Conservation (phyloP, 495 filamentous ascomycete species). For the Neohortaea acidophila region DNA sequence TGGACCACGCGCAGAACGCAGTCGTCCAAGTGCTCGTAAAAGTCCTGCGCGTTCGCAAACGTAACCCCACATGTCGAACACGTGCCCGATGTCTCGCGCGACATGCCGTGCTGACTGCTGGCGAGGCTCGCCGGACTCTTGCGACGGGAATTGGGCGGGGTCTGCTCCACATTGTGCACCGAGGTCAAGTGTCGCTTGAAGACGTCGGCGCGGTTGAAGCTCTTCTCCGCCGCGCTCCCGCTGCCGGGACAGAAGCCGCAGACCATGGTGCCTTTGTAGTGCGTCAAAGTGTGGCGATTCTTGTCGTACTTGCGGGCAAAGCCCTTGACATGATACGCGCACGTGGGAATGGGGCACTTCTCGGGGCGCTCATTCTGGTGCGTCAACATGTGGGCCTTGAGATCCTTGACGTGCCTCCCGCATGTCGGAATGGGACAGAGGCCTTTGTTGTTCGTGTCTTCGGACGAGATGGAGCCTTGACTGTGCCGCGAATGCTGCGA, state of each 20-base stretch:
- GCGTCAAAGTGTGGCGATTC: conserved; percentile 93
- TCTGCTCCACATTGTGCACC: conserved; percentile 90
- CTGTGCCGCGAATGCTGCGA: conserved; percentile 42
- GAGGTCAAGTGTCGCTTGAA: conserved; percentile 95
- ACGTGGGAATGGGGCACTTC: conserved; percentile 88
- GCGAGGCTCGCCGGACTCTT: conserved; percentile 44
- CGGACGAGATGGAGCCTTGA: conserved; percentile 40
- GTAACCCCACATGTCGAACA: conserved; percentile 88
- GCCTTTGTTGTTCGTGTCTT: conserved; percentile 48
- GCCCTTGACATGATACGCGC: conserved; percentile 89
- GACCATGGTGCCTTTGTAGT: conserved; percentile 99
- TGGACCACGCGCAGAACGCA: conserved; percentile 96
- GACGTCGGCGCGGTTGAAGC: conserved; percentile 95
- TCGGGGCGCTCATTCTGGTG: conserved; percentile 88
- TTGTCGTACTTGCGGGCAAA: conserved; percentile 98
- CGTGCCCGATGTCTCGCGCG: conserved; percentile 46
- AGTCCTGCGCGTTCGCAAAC: conserved; percentile 90
- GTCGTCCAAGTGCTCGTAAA: conserved; percentile 98
- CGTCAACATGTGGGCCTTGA: conserved; percentile 92
- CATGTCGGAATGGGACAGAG: conserved; percentile 75
- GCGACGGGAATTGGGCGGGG: conserved; percentile 86
- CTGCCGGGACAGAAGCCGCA: conserved; percentile 93
- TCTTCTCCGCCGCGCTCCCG: conserved; percentile 87
- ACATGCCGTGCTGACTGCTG: not conserved
- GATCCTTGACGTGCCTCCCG: conserved; percentile 80